A percentile compares a stretch with the other conserved stretches of the same genome.
Conservation (phyloP, 2,329 filamentous ascomycete species). For the Claviceps capensis region DNA sequence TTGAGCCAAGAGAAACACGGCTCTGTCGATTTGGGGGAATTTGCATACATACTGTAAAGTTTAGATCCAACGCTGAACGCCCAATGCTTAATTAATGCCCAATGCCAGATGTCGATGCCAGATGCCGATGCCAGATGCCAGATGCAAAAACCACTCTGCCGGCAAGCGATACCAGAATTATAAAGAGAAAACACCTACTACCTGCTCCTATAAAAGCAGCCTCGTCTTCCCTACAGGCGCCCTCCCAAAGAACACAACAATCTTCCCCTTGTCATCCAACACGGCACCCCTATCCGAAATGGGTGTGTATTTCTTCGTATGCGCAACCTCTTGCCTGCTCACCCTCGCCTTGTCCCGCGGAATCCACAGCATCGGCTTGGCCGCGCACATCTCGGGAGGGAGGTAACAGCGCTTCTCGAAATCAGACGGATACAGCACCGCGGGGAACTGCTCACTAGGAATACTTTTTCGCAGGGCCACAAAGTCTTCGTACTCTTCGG, state of each 20-base stretch:
- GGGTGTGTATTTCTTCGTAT: constrained; percentile 56
- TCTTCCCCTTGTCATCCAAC: constrained; percentile 20
- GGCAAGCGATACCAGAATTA: neutral
- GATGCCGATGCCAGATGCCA: neutral
- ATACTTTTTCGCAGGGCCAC: constrained; percentile 54
- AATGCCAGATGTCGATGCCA: neutral
- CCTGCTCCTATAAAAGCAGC: constrained; percentile 23
- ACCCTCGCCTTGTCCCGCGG: constrained; percentile 63
- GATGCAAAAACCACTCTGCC: neutral
- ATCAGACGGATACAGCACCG: constrained; percentile 34
- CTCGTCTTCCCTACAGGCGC: constrained; percentile 23
- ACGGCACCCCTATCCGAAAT: constrained; percentile 51
- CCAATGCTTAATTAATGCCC: too few relatives aligned
- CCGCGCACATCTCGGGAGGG: constrained; percentile 48
- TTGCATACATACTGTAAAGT: too few relatives aligned
- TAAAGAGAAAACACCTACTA: neutral
- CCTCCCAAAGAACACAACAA: constrained; percentile 22
- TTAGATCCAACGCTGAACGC: too few relatives aligned
- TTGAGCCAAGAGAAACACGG: constrained; percentile 42
- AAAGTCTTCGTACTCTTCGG: constrained; percentile 66
- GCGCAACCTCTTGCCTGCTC: constrained; percentile 61
- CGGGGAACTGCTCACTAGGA: constrained; percentile 34
- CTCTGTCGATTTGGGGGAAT: constrained; percentile 38
- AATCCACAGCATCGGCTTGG: constrained; percentile 66
- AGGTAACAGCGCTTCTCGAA: constrained; percentile 45